phyloP scores from a whole-genome alignment of 768 basidiomycete species.

The Tephrocybe rancida region DNA sequence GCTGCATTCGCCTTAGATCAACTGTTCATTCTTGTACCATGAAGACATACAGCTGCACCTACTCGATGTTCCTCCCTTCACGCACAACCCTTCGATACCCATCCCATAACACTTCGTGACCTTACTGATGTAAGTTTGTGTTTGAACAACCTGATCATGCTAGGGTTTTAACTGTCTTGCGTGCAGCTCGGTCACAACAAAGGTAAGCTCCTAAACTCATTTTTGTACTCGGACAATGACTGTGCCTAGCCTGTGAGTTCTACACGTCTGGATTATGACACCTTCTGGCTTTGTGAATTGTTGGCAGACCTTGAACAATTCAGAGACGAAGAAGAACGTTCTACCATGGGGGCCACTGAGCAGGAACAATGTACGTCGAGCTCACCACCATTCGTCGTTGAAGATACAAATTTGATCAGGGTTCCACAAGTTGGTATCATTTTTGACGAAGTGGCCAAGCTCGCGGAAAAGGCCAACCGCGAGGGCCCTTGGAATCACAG shows the following conservation, averaged over 20 bases:
- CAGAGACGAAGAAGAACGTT: constrained; percentile 53
- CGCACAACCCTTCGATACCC: too few relatives aligned
- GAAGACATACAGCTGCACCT: too few relatives aligned
- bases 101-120: too few relatives aligned
- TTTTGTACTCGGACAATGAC: not conserved
- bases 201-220: not conserved
- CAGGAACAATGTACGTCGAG: constrained; percentile 45
- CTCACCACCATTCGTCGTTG: not conserved
- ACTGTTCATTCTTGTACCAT: too few relatives aligned
- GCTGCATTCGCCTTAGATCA: too few relatives aligned
- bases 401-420: constrained; percentile 28
- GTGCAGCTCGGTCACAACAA: not conserved
- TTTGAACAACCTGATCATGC: not conserved
- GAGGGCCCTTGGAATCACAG: not conserved
- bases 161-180: not conserved
- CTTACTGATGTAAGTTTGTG: not conserved
- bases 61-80: too few relatives aligned
- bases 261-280: not conserved
- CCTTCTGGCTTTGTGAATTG: not conserved
- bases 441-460: not conserved
- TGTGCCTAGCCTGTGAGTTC: not conserved
- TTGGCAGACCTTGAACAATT: constrained; percentile 43
- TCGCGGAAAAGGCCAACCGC: not conserved
- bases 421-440: constrained; percentile 38
- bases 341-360: constrained; percentile 54